Evolutionary conservation across 2,329 filamentous ascomycete species (phyloP), one percentile per base, ranked within the genome.

Genomic region (Passalora sequoiae): DNA sequence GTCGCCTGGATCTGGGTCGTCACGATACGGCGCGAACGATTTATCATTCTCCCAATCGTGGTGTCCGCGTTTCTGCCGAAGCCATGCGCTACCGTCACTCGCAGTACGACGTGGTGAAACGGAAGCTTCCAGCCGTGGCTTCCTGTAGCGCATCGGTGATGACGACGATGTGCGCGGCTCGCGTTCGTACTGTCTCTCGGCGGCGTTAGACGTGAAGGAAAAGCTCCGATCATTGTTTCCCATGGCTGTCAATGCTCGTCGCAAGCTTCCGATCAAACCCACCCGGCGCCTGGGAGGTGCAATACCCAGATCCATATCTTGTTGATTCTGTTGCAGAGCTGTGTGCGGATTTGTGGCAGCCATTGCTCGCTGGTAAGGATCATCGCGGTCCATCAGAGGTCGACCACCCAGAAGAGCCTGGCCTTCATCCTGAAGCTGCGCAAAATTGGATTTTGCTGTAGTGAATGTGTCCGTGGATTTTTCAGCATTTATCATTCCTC

Each of bases 361-460:
- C 17, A 60, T 35, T 6, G 60, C 60, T 12, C 58, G 50, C 13
- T 54, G 55, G 37, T 61, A 63, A 1, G 58, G 60, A 40, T 62
- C 59, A 43, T 63, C 57, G 41, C 38, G 63, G 58, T 49, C 66
- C 49, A 20, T 25, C 16, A 61, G 60, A 2, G 66, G 56, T 7
- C 58, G 59, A 4, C 70, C 70, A 4, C 69, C 69, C 19, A 80
- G 68, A 1, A 79, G 65, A 3, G 68, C 67, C 38, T 76, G 70
- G 10, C 72, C 72, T 59, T 79, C 75, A 12, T 67, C 66, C 55
- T 74, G 74, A 2, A 73, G 65, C 16, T 71, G 66, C 6, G 66
- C 65, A 40, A 77, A 69, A 0, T 68, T 71, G 1, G 73, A 71
- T 13, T 67, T 66, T 3, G 73, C 72, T 1, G 75, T 75, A 12